Conservation (phyloP, 148 eudicot genomes). For the Diospyros kaki region DNA sequence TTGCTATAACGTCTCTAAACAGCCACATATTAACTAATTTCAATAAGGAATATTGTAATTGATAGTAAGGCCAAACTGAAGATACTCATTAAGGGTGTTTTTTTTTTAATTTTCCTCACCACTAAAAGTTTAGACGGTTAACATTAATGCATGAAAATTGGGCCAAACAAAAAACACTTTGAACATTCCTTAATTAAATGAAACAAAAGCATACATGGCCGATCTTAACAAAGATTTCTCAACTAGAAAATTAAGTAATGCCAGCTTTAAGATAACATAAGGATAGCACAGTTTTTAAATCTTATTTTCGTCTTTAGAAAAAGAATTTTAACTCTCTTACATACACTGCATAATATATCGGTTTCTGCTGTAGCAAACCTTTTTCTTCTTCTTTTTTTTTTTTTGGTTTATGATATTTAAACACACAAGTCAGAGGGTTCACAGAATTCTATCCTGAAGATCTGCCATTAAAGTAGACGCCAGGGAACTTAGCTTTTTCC, state of each 20-base stretch:
- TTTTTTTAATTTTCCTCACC: too few relatives aligned
- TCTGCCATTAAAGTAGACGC: constrained; percentile 67
- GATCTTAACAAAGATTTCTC: not conserved
- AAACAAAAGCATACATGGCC: constrained; percentile 7
- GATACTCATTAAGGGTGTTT: too few relatives aligned
- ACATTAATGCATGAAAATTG: not conserved
- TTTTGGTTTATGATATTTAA: constrained; percentile 14
- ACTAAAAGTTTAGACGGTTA: too few relatives aligned
- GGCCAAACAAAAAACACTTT: not conserved
- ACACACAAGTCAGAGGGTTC: constrained; percentile 9
- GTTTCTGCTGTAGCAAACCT: constrained; percentile 21
- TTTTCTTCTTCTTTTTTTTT: not conserved
- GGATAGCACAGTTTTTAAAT: constrained; percentile 9
- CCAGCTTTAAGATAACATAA: constrained; percentile 4
- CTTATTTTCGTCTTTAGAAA: constrained; percentile 12
- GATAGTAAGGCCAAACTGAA: too few relatives aligned
- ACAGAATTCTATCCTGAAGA: constrained; percentile 85
- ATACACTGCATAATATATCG: constrained; percentile 16
- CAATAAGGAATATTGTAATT: too few relatives aligned
- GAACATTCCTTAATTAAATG: not conserved
- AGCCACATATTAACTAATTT: too few relatives aligned
- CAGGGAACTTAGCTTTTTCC: constrained; percentile 75
- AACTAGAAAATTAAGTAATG: not conserved
- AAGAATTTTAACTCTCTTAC: constrained; percentile 31
- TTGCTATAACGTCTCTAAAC: too few relatives aligned